Evolutionary conservation across 106 monocot genomes (phyloP), one percentile per base, ranked within the genome.

Genomic region (Dendrobium catenatum): DNA sequence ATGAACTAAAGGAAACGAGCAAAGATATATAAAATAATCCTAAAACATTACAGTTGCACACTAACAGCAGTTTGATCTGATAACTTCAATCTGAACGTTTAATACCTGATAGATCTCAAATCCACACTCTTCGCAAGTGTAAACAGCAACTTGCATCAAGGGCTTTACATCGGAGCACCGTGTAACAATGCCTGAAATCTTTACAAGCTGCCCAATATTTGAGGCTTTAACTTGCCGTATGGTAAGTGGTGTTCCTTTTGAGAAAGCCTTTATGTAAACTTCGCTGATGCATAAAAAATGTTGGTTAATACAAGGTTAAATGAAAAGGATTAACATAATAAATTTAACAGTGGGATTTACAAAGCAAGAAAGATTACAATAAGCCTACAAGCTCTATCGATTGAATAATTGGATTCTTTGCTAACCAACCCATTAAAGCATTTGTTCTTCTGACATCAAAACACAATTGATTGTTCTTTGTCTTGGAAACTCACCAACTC

Each of bases 101-200:
- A 29, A 13, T 86, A 98, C 98, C 98, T 98, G 98, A 75, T 98
- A 98, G 37, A 98, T 98, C 79, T 98, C 98, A 84, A 93, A 98
- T 4, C 98, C 98, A 74, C 98, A 98, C 43, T 98, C 98, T 83
- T 98, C 98, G 78, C 98, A 98, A 55, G 98, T 98, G 73, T 98
- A 98, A 81, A 98, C 98, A 80, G 98, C 98, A 89, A 98, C 98
- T 87, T 98, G 94, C 98, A 98, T 95, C 85, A 98, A 82, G 22
- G 98, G 98, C 77, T 98, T 98, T 55, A 98, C 98, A 89, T 98
- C 98, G 5, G 98, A 98, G 79, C 98, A 98, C 42, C 98, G 98
- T 24, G 95, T 98, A 43, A 98, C 80, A 77, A 98, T 98, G 31
- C 98, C 98, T 79, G 98, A 93, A 67, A 91, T 86, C 81, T 98